Percentiles rank a stretch among this genome's conserved stretches.
Conservation (phyloP, 306 rosid species). For the Gastrolobium bilobum region DNA sequence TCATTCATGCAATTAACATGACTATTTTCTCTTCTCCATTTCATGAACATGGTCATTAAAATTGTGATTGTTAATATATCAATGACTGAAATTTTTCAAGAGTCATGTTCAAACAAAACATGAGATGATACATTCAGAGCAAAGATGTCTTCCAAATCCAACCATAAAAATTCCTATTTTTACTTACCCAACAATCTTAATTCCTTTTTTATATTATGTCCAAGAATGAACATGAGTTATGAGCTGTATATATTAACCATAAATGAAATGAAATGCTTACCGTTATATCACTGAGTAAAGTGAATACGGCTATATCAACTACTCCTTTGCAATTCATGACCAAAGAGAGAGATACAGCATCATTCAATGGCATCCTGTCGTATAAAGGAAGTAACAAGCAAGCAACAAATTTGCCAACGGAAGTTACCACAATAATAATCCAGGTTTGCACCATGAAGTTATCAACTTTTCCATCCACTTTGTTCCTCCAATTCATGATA, state of each 20-base stretch:
- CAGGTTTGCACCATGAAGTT: constrained; percentile 14
- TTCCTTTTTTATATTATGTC: neutral
- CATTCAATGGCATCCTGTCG: constrained; percentile 55
- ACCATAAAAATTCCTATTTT: neutral
- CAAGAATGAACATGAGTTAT: neutral
- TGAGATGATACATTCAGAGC: too few relatives aligned
- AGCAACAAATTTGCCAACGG: constrained; percentile 49
- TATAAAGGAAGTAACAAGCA: constrained; percentile 51
- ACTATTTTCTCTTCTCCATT: too few relatives aligned
- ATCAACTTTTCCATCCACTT: constrained; percentile 10
- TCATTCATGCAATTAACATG: too few relatives aligned
- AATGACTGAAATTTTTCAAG: too few relatives aligned
- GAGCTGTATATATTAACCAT: neutral
- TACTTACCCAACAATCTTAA: neutral
- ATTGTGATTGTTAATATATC: too few relatives aligned
- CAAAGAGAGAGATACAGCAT: constrained; percentile 58
- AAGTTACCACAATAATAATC: constrained; percentile 13
- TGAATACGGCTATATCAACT: constrained; percentile 60
- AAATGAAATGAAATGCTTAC: constrained; percentile 46
- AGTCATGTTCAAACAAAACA: too few relatives aligned
- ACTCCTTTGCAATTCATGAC: constrained; percentile 72
- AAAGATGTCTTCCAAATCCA: neutral
- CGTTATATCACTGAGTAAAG: constrained; percentile 46
- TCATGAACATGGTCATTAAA: too few relatives aligned
- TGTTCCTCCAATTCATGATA: constrained; percentile 19